These are phyloP conservation scores for Gracilaria domingensis DNA, from an alignment of 23 red algal species.

Conservation along the genomic window DNA sequence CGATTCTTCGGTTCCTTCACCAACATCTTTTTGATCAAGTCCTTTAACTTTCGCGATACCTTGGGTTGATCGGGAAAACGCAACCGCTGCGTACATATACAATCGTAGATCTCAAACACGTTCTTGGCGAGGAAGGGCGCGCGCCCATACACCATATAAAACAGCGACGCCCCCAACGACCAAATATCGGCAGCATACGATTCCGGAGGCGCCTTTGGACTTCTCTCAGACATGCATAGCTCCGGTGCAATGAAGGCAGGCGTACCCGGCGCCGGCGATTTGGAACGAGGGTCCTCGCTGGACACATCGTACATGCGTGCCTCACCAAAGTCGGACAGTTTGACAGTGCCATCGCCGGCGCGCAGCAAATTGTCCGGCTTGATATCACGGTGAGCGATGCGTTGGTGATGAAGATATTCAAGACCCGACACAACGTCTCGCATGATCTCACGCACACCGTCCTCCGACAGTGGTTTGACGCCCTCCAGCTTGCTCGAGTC, in stretches of 20 bases:
- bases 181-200: slow-evolving; percentile 94
- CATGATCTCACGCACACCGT: slow-evolving; percentile 86
- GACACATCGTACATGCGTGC: slow-evolving; percentile 86
- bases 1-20: slow-evolving; percentile 84
- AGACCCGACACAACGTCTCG: slow-evolving; percentile 87
- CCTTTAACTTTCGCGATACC: slow-evolving; percentile 83
- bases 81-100: slow-evolving; percentile 89
- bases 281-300: slow-evolving; percentile 57
- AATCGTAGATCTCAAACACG: slow-evolving; percentile 95
- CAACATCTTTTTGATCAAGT: slow-evolving; percentile 90
- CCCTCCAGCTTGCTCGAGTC: slow-evolving; percentile 83
- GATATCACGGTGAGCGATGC: slow-evolving; percentile 95
- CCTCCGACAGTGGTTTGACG: slow-evolving; percentile 89
- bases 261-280: slow-evolving; percentile 75
- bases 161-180: slow-evolving; percentile 95
- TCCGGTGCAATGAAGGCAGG: slow-evolving; percentile 96
- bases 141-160: slow-evolving; percentile 92
- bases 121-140: slow-evolving; percentile 91
- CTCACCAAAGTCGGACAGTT: slow-evolving; percentile 98
- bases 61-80: slow-evolving; percentile 85
- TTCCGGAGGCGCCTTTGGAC: slow-evolving; percentile 84
- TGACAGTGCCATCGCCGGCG: slow-evolving; percentile 87
- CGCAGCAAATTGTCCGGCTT: slow-evolving; percentile 99
- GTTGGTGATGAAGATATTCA: slow-evolving; percentile 88
- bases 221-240: slow-evolving; percentile 80